Evolutionary conservation across 148 eudicot genomes (phyloP).

Genomic region (Persicaria maculosa): DNA sequence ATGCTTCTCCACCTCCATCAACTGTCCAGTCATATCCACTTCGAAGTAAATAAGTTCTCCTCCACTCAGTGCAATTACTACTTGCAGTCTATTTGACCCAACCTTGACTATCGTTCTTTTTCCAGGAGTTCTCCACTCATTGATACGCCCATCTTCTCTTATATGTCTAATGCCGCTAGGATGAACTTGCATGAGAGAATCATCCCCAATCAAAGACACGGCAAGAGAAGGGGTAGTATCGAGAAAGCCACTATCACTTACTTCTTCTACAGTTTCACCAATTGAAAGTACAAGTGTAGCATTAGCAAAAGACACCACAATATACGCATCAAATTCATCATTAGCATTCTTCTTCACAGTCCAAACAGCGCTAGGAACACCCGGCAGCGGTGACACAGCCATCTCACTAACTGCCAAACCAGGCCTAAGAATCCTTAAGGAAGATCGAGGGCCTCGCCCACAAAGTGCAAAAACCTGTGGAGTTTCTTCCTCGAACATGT

Average conservation of each 20-base stretch:
- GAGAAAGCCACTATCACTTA: slow-evolving; percentile 94
- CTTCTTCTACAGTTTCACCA: slow-evolving; percentile 99
- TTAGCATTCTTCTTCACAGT: slow-evolving; percentile 89
- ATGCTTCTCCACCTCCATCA: slow-evolving; percentile 90
- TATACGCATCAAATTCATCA: slow-evolving; percentile 96
- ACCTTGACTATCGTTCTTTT: slow-evolving; percentile 96
- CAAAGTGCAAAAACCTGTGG: slow-evolving; percentile 90
- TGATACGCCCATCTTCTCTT: slow-evolving; percentile 95
- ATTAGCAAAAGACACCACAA: slow-evolving; percentile 95
- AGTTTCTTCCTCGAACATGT: slow-evolving; percentile 93
- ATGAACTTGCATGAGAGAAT: slow-evolving; percentile 96
- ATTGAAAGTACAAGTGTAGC: slow-evolving; percentile 98
- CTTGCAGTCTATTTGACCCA: slow-evolving; percentile 91
- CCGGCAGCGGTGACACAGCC: slow-evolving; percentile 96
- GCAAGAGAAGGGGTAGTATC: slow-evolving; percentile 97
- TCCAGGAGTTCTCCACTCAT: slow-evolving; percentile 99
- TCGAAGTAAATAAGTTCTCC: slow-evolving; percentile 97
- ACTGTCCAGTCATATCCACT: slow-evolving; percentile 90
- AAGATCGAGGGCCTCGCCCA: slow-evolving; percentile 95
- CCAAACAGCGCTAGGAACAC: slow-evolving; percentile 97
- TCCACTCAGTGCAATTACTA: slow-evolving; percentile 90
- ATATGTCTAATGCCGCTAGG: slow-evolving; percentile 97
- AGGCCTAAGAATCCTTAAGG: slow-evolving; percentile 75
- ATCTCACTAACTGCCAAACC: slow-evolving; percentile 94
- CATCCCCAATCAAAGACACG: slow-evolving; percentile 94